Conservation (phyloP, 371 early-diverging fungal genomes). For the Mortierella sp. region DNA sequence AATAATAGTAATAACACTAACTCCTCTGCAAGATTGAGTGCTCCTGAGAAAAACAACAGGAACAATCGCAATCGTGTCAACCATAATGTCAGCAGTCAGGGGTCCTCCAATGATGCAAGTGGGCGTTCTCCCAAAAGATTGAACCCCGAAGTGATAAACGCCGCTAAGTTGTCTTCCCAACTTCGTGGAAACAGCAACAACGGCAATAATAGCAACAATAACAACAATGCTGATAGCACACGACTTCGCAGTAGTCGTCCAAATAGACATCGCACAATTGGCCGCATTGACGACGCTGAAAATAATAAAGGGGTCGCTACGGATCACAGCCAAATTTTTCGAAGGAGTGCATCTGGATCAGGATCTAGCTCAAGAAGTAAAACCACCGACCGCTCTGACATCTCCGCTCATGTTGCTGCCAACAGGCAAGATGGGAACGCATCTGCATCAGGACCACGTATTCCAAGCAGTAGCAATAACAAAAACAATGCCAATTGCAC, state of each 20-base stretch:
- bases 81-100: not conserved
- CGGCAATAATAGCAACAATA: slow-evolving; percentile 6
- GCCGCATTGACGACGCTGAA: not conserved
- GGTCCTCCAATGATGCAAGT: not conserved
- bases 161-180: not conserved
- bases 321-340: not conserved
- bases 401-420: not conserved
- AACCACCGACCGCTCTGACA: not conserved
- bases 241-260: not conserved
- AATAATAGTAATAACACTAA: not conserved
- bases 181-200: slow-evolving; percentile 6
- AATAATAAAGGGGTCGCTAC: not conserved
- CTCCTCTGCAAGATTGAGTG: not conserved
- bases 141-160: not conserved
- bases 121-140: not conserved
- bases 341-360: not conserved
- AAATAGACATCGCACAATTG: not conserved
- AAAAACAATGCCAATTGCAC: not conserved
- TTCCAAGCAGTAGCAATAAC: not conserved
- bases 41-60: too few relatives aligned
- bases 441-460: not conserved
- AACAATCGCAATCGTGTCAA: not conserved
- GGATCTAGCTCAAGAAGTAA: not conserved
- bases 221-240: not conserved
- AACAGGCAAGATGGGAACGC: not conserved